A percentile compares a stretch with the other conserved stretches of the same genome.
Conservation (phyloP, 1,284 basidiomycete genomes). For the Agaricales sp. region DNA sequence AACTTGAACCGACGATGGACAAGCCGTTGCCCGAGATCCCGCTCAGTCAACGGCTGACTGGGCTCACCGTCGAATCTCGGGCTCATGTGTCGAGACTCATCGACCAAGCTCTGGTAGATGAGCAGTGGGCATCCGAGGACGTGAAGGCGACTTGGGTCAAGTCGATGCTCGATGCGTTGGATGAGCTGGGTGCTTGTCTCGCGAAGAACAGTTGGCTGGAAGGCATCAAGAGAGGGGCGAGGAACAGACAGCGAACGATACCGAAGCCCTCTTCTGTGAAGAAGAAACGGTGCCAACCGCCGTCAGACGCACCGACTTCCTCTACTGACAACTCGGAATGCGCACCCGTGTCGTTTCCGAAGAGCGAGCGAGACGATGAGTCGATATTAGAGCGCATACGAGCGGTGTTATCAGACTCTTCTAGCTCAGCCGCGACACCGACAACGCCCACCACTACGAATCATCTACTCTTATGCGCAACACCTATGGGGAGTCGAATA, state of each 20-base stretch:
- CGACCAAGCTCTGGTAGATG: background rate
- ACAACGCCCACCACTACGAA: slow-evolving; percentile 23
- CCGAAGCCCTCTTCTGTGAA: slow-evolving; percentile 11
- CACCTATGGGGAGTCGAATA: slow-evolving; percentile 22
- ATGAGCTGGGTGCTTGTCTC: slow-evolving; percentile 25
- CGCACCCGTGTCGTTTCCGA: background rate
- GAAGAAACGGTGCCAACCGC: slow-evolving; percentile 2
- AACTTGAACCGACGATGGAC: no score
- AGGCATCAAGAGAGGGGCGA: slow-evolving; percentile 6
- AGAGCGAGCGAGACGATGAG: slow-evolving; percentile 5
- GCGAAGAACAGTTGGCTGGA: slow-evolving; percentile 26
- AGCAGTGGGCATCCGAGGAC: background rate
- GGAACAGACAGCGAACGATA: slow-evolving; percentile 15
- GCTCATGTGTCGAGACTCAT: background rate
- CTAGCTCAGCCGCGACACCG: slow-evolving; percentile 16
- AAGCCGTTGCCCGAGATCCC: background rate
- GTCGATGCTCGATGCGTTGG: slow-evolving; percentile 18
- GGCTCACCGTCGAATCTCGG: slow-evolving; percentile 6
- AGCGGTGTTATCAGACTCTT: slow-evolving; percentile 12
- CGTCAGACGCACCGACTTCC: background rate
- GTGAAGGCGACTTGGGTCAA: slow-evolving; percentile 24
- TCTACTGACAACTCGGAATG: background rate
- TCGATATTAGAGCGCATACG: slow-evolving; percentile 17
- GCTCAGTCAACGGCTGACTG: background rate
- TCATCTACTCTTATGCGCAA: slow-evolving; percentile 40